Percentiles rank a stretch among this genome's conserved stretches.
Evolutionary conservation across 2,329 filamentous ascomycete species (phyloP).

Genomic region (Tothia fuscella): DNA sequence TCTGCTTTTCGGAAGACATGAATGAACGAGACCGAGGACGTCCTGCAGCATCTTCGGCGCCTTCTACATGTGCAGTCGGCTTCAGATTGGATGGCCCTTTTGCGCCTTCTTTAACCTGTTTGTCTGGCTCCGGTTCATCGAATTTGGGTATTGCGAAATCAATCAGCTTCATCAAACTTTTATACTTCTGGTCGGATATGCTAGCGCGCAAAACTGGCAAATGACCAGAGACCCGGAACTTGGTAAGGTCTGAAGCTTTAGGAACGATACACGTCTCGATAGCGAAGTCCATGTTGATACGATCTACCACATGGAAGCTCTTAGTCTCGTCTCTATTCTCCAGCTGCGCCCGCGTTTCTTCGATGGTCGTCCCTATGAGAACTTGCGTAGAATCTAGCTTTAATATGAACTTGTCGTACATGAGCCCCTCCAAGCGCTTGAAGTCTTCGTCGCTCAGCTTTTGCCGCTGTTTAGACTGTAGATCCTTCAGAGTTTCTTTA

Average conservation of each 20-base stretch:
- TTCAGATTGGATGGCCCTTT: constrained; percentile 6
- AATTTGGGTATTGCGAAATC: constrained; percentile 90
- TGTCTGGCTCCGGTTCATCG: constrained; percentile 24
- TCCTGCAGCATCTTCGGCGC: no score
- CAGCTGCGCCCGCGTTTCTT: constrained; percentile 76
- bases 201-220: constrained; percentile 85
- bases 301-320: constrained; percentile 81
- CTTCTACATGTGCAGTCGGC: constrained; percentile 30
- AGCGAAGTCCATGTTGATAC: constrained; percentile 94
- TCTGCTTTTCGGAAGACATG: constrained; percentile 51
- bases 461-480: constrained; percentile 82
- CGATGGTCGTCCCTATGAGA: constrained; percentile 84
- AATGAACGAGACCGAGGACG: constrained; percentile 65
- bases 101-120: constrained; percentile 17
- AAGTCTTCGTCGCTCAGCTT: constrained; percentile 83
- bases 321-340: constrained; percentile 53
- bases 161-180: constrained; percentile 88
- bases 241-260: constrained; percentile 84
- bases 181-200: constrained; percentile 92
- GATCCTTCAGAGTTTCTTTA: constrained; percentile 74
- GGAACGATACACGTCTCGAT: constrained; percentile 97
- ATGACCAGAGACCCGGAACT: constrained; percentile 81
- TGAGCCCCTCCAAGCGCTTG: constrained; percentile 73
- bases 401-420: constrained; percentile 95
- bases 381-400: constrained; percentile 92